Evolutionary conservation across 2,329 filamentous ascomycete genomes (phyloP), one percentile per base, ranked within the genome.

Genomic region (Microcera coccophila): DNA sequence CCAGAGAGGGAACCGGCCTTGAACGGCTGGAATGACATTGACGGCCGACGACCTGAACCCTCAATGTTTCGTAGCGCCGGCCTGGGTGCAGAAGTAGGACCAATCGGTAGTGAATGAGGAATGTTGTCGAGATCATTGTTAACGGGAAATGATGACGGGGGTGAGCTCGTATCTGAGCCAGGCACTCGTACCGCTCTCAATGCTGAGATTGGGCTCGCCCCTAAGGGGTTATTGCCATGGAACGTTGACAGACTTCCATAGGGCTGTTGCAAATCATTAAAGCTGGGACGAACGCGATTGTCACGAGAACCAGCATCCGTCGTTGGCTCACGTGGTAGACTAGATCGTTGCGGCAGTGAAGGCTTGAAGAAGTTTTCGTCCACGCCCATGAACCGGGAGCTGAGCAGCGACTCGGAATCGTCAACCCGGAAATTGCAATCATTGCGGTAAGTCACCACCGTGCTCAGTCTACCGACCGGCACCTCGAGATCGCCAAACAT

Each of bases 1-100:
- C 87, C 89, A 2, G 90, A 95, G n/a, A 97, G 73, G 2, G 91
- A 94, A 10, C 91, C 91, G 12, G 90, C 88, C 66, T 98, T 98
- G 72, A 98, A 98, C 0, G 91, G 90, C 55, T 94, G 88, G 58
- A 96, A 95, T 1, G 88, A 94, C 17, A 95, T 80, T 0, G 89
- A 96, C 5, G 87, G 84, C 40, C 89, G 81, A 55, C 90, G 79
- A 40, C 75, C 75, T 36, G 76, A 58, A 17, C 70, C 72, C 33
- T 86, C 74, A 16, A 84, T 68, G 7, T 4, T 20, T 38, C 72
- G 71, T 31, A 71, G 47, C 1, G 64, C 53, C 11, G 65, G 66
- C 19, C 67, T 63, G 17, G 58, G 45, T 18, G 61, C 44, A 12
- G 58, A 50, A 5, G 52, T 44, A 14, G 64, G 58, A n/a, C 60